Evolutionary conservation across 1,139 yeast genomes (phyloP).

Genomic region (Trichomonascaceae sp.): DNA sequence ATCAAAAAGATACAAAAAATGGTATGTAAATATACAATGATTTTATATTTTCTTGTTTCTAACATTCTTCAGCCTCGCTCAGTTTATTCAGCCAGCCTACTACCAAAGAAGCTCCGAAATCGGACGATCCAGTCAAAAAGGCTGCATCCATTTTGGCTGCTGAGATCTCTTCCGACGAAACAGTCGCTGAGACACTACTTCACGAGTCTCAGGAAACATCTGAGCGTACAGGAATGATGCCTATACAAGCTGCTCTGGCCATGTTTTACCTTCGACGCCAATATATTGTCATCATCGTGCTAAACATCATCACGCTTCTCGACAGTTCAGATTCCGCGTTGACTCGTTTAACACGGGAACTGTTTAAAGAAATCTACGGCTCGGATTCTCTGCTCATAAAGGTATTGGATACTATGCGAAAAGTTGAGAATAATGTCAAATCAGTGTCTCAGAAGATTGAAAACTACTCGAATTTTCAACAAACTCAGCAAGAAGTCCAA

Average conservation of each 20-base stretch:
- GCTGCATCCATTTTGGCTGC: constrained; percentile 50
- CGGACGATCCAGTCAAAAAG: constrained; percentile 49
- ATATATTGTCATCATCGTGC: constrained; percentile 63
- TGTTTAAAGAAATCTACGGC: constrained; percentile 22
- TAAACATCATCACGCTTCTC: constrained; percentile 42
- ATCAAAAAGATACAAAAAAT: constrained; percentile 46
- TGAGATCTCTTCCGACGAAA: constrained; percentile 63
- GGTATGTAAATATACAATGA: constrained; percentile 7
- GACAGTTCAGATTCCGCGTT: constrained; percentile 20
- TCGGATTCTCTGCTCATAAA: constrained; percentile 27
- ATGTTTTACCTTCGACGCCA: constrained; percentile 63
- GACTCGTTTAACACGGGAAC: constrained; percentile 10
- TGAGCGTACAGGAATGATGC: constrained; percentile 46
- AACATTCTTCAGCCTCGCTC: constrained; percentile 1
- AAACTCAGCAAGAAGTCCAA: neutral
- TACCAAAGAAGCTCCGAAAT: constrained; percentile 42
- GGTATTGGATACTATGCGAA: constrained; percentile 47
- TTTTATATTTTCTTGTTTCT: constrained; percentile 1
- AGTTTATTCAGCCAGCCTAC: constrained; percentile 40
- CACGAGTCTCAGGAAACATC: constrained; percentile 37
- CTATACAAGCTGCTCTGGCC: constrained; percentile 65
- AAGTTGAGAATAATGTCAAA: neutral
- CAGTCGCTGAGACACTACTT: constrained; percentile 55
- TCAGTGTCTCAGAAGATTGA: neutral
- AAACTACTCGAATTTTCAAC: neutral